A percentile compares a stretch with the other conserved stretches of the same genome.
phyloP scores from a whole-genome alignment of 225 moss, liverwort and hornwort species.

The Marchantia paleacea region DNA sequence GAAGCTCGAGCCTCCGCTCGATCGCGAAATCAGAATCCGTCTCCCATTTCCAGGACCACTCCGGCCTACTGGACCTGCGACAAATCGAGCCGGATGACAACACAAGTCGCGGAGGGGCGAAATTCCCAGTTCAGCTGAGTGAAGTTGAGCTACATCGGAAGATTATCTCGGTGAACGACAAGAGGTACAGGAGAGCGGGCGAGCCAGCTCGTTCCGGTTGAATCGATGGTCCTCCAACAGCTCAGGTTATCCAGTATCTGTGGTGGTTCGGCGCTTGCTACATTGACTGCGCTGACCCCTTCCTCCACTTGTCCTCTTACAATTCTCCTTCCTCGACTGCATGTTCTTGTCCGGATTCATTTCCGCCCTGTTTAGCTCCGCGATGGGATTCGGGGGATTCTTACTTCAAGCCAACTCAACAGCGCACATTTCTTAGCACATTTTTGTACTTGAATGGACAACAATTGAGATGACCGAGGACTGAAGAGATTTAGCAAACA shows the following conservation, averaged over 20 bases:
- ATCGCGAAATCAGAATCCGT: background rate
- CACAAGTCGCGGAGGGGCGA: background rate
- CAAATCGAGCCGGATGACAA: background rate
- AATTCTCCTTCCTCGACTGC: too few species aligned
- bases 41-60: background rate
- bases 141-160: background rate
- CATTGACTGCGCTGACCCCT: too few species aligned
- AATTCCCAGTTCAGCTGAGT: background rate
- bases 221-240: conserved; percentile 9
- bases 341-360: too few species aligned
- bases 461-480: too few species aligned
- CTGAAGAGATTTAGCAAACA: too few species aligned
- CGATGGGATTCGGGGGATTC: too few species aligned
- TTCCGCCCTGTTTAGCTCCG: too few species aligned
- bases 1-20: background rate
- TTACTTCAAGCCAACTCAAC: too few species aligned
- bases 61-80: background rate
- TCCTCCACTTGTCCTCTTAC: too few species aligned
- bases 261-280: conserved; percentile 6
- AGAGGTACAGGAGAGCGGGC: background rate
- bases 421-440: too few species aligned
- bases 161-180: background rate
- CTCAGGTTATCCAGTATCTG: conserved; percentile 6
- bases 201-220: background rate
- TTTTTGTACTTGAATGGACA: too few species aligned